Evolutionary conservation across 495 filamentous ascomycete species (phyloP), one percentile per base, ranked within the genome.

Genomic region (Xylaria flabelliformis): DNA sequence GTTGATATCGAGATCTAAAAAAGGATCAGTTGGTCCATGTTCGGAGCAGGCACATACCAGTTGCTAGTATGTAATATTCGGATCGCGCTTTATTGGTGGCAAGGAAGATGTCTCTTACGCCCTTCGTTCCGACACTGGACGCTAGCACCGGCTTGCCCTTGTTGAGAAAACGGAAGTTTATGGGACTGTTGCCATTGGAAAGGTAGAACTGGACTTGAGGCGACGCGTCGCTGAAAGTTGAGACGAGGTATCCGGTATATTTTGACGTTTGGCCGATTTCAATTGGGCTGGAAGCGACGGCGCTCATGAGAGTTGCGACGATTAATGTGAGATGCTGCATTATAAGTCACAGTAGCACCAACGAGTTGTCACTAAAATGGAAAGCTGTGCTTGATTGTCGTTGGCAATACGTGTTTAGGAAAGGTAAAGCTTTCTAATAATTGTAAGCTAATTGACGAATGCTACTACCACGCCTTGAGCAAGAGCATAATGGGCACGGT

Each of bases 161-260:
- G 50, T 82, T 82, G 39, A 82, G 58, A 6, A 79, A 80, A 39
- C 70, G 77, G 71, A 82, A 75, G 32, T 73, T 75, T 29, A 77
- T 64, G 4, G 77, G 75, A 62, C 76, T 80, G 41, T 79, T 81
- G 12, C 79, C 77, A 19, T 82, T 74, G 19, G 74, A 78, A 29
- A 80, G 74, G 67, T 82, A 76, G 72, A 83, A 82, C 62, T 82
- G 81, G 21, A 83, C 70, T 41, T 76, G 74, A 15, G 81, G 82
- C 32, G 64, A 74, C 51, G 70, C 75, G 70, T 81, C 81, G 26
- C 77, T 75, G 67, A 82, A 83, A 41, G 80, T 82, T 42, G 77
- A 80, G 44, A 80, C 73, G 8, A 83, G 75, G 67, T 83, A 82
- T 21, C 79, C 77, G 32, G 77, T 76, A 12, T 81, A 76, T 26